A percentile compares a stretch with the other conserved stretches of the same genome.
Conservation (phyloP, 2,329 filamentous ascomycete genomes). For the Aureobasidium melanogenum region DNA sequence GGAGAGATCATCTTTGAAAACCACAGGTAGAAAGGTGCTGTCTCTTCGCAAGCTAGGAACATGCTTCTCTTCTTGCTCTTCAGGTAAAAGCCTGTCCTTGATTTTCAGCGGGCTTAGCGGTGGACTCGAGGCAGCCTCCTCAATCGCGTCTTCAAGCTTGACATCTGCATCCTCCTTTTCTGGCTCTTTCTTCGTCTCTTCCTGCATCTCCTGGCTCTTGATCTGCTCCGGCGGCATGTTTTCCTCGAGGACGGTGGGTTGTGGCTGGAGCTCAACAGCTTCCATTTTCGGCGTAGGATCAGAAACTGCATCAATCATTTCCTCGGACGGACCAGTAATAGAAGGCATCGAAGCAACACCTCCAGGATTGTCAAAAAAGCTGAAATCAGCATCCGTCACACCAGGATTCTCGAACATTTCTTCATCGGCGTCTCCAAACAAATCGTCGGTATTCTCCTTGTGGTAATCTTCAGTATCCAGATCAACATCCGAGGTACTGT, state of each 20-base stretch:
- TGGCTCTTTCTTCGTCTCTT: background rate
- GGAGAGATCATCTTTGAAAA: conserved; percentile 41
- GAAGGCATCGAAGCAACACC: conserved; percentile 19
- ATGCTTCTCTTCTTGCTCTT: conserved; percentile 27
- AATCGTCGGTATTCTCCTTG: conserved; percentile 43
- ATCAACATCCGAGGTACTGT: conserved; percentile 46
- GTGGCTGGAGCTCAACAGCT: background rate
- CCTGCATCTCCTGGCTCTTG: background rate
- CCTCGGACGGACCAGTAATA: background rate
- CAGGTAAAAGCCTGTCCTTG: conserved; percentile 39
- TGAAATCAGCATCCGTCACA: conserved; percentile 79
- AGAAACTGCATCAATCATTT: background rate
- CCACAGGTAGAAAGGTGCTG: conserved; percentile 43
- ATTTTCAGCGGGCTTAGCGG: conserved; percentile 35
- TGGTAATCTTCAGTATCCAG: conserved; percentile 23
- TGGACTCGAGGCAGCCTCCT: conserved; percentile 20
- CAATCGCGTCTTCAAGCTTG: background rate
- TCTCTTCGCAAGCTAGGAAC: conserved; percentile 19
- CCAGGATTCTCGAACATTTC: conserved; percentile 64
- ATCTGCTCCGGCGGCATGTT: background rate
- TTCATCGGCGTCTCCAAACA: conserved; percentile 60
- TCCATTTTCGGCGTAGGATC: background rate
- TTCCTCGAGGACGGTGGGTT: background rate
- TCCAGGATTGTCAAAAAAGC: conserved; percentile 64
- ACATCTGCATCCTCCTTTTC: background rate